phyloP scores from a whole-genome alignment of 345 rosid species.

The Eucalyptus marginata region DNA sequence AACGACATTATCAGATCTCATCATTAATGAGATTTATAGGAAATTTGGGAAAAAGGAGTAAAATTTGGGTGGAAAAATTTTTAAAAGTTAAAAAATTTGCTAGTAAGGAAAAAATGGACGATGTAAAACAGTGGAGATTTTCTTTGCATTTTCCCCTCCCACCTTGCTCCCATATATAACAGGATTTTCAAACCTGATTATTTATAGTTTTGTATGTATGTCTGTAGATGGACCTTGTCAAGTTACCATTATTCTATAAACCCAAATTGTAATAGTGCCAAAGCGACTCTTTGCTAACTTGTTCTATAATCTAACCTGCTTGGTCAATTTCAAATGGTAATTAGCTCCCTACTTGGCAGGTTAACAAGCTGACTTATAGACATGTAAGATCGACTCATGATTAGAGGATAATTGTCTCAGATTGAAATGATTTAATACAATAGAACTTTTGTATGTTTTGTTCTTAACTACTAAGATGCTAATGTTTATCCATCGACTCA shows the following conservation, averaged over 20 bases:
- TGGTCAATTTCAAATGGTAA: background rate
- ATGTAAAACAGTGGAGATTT: background rate
- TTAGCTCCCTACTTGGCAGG: too few species aligned
- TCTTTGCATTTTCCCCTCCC: background rate
- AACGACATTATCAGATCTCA: background rate
- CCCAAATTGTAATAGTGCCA: background rate
- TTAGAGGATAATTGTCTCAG: too few species aligned
- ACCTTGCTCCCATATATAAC: background rate
- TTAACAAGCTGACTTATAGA: too few species aligned
- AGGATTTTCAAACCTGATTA: background rate
- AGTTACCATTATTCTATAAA: background rate
- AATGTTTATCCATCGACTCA: too few species aligned
- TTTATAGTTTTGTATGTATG: background rate
- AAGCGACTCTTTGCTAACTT: background rate
- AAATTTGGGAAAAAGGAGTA: background rate
- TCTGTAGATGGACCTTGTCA: background rate
- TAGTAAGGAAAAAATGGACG: background rate
- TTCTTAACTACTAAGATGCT: too few species aligned
- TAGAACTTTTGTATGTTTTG: too few species aligned
- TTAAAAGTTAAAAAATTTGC: too few species aligned
- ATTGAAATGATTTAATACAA: too few species aligned
- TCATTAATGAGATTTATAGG: background rate
- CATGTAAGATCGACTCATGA: too few species aligned
- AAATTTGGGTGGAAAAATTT: too few species aligned
- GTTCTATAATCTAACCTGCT: background rate